phyloP scores from a whole-genome alignment of 345 rosid species.

The Citrus inodora region DNA sequence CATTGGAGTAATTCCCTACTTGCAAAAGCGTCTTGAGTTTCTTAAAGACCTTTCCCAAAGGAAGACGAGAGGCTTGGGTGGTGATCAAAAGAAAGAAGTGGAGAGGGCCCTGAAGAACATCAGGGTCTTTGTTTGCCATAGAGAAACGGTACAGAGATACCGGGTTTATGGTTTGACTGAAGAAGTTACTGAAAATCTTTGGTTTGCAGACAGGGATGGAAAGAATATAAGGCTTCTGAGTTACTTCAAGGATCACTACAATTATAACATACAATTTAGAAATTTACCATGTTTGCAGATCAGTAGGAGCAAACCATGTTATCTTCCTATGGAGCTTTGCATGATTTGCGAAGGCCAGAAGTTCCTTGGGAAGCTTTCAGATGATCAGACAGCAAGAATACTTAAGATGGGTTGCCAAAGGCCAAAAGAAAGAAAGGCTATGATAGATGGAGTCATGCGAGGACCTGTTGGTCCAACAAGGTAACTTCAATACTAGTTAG shows the following conservation, averaged over 20 bases:
- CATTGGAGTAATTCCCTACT: constrained; percentile 80
- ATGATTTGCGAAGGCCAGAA: constrained; percentile 97
- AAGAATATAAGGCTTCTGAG: constrained; percentile 59
- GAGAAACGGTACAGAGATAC: constrained; percentile 91
- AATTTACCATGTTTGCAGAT: constrained; percentile 90
- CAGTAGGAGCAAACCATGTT: constrained; percentile 88
- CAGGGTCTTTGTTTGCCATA: constrained; percentile 85
- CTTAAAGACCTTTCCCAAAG: constrained; percentile 72
- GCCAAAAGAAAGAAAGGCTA: constrained; percentile 81
- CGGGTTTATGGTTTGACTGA: constrained; percentile 82
- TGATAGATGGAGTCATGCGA: constrained; percentile 69
- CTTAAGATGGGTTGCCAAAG: constrained; percentile 92
- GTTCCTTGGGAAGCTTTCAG: constrained; percentile 94
- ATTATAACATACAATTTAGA: constrained; percentile 69
- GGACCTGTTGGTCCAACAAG: constrained; percentile 90
- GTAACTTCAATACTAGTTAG: constrained; percentile 31
- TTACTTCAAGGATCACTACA: constrained; percentile 88
- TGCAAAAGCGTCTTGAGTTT: constrained; percentile 83
- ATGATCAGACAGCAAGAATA: constrained; percentile 89
- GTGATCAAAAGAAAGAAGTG: constrained; percentile 82
- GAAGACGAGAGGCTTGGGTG: constrained; percentile 54
- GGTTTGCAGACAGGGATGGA: constrained; percentile 85
- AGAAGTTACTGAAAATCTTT: constrained; percentile 62
- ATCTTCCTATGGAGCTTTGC: constrained; percentile 97
- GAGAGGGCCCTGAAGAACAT: constrained; percentile 79